These are phyloP conservation scores for Amyloporia xantha DNA, from an alignment of 768 basidiomycete species.

Conservation along the genomic window DNA sequence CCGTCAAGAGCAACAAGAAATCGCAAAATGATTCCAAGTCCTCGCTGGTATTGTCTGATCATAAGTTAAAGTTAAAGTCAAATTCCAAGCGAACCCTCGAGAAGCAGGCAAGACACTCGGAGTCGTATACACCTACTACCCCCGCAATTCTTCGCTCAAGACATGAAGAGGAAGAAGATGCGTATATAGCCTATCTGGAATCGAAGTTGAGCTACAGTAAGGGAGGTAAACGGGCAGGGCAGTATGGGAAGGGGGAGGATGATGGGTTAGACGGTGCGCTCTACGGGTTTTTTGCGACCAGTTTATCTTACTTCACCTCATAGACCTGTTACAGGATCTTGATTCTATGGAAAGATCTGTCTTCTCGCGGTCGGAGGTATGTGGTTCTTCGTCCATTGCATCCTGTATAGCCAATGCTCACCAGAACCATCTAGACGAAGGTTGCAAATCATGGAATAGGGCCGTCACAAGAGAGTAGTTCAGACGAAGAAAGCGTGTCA, in stretches of 20 bases:
- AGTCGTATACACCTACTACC: not conserved
- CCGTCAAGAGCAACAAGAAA: no score
- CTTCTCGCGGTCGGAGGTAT: not conserved
- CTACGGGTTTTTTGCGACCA: no score
- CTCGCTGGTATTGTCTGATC: no score
- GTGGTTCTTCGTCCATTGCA: not conserved
- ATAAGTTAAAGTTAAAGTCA: not conserved
- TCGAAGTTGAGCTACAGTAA: slow-evolving; percentile 57
- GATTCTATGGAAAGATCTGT: slow-evolving; percentile 18
- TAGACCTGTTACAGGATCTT: slow-evolving; percentile 12
- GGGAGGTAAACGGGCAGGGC: slow-evolving; percentile 30
- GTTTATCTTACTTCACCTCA: no score
- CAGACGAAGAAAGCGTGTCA: slow-evolving; percentile 9
- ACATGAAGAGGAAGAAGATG: slow-evolving; percentile 67
- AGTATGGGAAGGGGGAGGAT: slow-evolving; percentile 42
- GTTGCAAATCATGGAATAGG: no score
- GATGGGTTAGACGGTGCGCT: slow-evolving; percentile 82
- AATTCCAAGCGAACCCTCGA: slow-evolving; percentile 27
- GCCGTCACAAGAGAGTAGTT: slow-evolving; percentile 22
- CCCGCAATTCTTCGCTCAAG: slow-evolving; percentile 25
- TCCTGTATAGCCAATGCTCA: no score
- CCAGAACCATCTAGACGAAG: no score
- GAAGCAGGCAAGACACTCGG: slow-evolving; percentile 23
- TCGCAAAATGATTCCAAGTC: no score
- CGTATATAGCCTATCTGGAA: slow-evolving; percentile 82